These are phyloP conservation scores for Platismatia glauca DNA, from an alignment of 495 filamentous ascomycete species.

Conservation along the genomic window DNA sequence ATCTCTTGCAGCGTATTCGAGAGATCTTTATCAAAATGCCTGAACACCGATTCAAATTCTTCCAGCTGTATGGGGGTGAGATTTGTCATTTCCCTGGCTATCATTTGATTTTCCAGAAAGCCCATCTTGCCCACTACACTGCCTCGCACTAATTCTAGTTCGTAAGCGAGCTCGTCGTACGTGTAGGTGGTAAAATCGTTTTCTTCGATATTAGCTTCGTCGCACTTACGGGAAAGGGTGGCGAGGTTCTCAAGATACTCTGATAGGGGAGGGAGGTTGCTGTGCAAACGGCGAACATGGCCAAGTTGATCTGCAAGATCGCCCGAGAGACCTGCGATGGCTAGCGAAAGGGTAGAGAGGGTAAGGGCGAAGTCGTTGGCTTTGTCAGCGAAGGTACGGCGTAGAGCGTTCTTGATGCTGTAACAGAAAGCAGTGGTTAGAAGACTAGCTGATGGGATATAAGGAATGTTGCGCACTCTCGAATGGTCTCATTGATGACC, in stretches of 20 bases:
- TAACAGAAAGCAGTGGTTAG: not conserved
- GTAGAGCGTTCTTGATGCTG: slow-evolving; percentile 89
- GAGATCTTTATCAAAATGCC: slow-evolving; percentile 92
- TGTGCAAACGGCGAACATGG: slow-evolving; percentile 71
- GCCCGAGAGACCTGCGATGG: slow-evolving; percentile 88
- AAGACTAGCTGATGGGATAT: not conserved
- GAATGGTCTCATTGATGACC: slow-evolving; percentile 92
- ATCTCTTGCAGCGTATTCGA: slow-evolving; percentile 86
- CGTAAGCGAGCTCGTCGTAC: slow-evolving; percentile 91
- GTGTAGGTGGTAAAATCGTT: slow-evolving; percentile 98
- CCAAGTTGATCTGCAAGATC: slow-evolving; percentile 88
- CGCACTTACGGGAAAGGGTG: slow-evolving; percentile 74
- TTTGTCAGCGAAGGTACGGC: slow-evolving; percentile 86
- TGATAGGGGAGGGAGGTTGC: slow-evolving; percentile 77
- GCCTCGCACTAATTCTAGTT: slow-evolving; percentile 79
- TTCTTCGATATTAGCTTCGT: slow-evolving; percentile 95
- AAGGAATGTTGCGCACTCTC: slow-evolving; percentile 52
- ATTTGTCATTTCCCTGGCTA: slow-evolving; percentile 97
- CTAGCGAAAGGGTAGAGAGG: slow-evolving; percentile 83
- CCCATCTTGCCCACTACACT: slow-evolving; percentile 90
- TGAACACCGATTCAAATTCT: slow-evolving; percentile 95
- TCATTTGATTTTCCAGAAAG: slow-evolving; percentile 95
- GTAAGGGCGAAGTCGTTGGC: slow-evolving; percentile 95
- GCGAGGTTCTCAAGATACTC: slow-evolving; percentile 77
- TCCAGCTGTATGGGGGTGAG: slow-evolving; percentile 95